phyloP scores from a whole-genome alignment of 352 stramenopile species.

The Globisporangium rhizosaccharum region DNA sequence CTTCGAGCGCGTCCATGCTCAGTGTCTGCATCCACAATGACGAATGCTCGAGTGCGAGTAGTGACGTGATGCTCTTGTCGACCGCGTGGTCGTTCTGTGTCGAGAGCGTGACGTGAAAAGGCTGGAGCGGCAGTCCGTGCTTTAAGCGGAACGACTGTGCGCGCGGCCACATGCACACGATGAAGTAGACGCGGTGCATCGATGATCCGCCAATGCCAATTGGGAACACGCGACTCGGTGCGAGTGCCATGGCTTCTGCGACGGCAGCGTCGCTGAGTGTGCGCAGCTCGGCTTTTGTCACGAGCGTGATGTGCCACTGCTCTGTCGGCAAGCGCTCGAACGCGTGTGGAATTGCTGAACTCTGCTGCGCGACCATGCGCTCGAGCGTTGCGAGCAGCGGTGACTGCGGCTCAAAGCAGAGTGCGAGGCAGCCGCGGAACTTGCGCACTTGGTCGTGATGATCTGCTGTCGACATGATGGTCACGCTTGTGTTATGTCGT shows the following conservation, averaged over 20 bases:
- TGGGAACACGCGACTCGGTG: slow-evolving; percentile 28
- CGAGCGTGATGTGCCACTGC: slow-evolving; percentile 55
- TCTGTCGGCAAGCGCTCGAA: slow-evolving; percentile 13
- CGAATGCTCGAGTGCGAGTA: slow-evolving; percentile 14
- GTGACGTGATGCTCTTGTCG: slow-evolving; percentile 36
- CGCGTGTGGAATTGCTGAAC: background rate
- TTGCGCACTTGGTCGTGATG: slow-evolving; percentile 11
- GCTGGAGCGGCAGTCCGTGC: slow-evolving; percentile 31
- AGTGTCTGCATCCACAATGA: slow-evolving; percentile 10
- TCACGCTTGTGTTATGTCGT: background rate
- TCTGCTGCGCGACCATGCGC: background rate
- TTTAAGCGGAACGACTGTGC: slow-evolving; percentile 38
- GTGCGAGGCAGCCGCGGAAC: slow-evolving; percentile 36
- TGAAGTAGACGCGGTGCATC: slow-evolving; percentile 31
- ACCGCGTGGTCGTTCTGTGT: slow-evolving; percentile 36
- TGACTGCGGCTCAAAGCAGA: slow-evolving; percentile 20
- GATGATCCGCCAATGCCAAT: slow-evolving; percentile 32
- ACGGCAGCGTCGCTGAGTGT: slow-evolving; percentile 17
- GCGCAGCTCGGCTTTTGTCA: slow-evolving; percentile 47
- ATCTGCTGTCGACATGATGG: background rate
- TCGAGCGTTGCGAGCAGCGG: slow-evolving; percentile 2
- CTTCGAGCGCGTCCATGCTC: slow-evolving; percentile 24
- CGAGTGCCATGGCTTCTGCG: slow-evolving; percentile 22
- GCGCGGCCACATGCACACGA: slow-evolving; percentile 59
- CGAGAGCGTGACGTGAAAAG: slow-evolving; percentile 54